Percentiles rank a stretch among this genome's conserved stretches.
phyloP scores from a whole-genome alignment of 169 alveolate genomes.

The Perkinsus chesapeaki region DNA sequence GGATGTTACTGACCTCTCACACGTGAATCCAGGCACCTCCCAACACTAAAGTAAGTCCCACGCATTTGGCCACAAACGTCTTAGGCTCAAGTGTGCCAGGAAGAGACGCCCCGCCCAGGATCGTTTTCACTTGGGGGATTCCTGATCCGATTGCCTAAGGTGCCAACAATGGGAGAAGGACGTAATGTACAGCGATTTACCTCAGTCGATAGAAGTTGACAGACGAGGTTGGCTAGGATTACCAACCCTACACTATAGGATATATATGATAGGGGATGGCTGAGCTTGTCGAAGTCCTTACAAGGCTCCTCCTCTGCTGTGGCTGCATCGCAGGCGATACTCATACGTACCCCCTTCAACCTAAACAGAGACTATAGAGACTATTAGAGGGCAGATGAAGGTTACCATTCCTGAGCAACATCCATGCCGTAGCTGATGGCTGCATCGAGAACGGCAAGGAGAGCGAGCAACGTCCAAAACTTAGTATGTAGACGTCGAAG shows the following conservation, averaged over 20 bases:
- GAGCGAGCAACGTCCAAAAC: background rate
- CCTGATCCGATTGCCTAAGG: slow-evolving; percentile 49
- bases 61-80: slow-evolving; percentile 54
- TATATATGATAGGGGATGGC: background rate
- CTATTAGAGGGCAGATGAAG: background rate
- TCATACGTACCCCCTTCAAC: background rate
- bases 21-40: slow-evolving; percentile 8
- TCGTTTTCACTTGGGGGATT: slow-evolving; percentile 65
- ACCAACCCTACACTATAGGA: background rate
- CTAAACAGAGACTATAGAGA: background rate
- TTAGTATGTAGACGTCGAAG: background rate
- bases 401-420: background rate
- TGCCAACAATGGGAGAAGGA: background rate
- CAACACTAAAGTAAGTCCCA: slow-evolving; percentile 56
- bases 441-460: background rate
- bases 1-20: background rate
- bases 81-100: slow-evolving; percentile 45
- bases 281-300: background rate
- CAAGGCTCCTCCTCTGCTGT: background rate
- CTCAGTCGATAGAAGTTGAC: background rate
- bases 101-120: slow-evolving; percentile 54
- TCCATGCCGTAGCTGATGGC: background rate
- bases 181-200: background rate
- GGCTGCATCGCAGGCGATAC: background rate
- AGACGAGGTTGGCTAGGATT: background rate